phyloP scores from a whole-genome alignment of 495 filamentous ascomycete genomes.

The Polyplosphaeria fusca region DNA sequence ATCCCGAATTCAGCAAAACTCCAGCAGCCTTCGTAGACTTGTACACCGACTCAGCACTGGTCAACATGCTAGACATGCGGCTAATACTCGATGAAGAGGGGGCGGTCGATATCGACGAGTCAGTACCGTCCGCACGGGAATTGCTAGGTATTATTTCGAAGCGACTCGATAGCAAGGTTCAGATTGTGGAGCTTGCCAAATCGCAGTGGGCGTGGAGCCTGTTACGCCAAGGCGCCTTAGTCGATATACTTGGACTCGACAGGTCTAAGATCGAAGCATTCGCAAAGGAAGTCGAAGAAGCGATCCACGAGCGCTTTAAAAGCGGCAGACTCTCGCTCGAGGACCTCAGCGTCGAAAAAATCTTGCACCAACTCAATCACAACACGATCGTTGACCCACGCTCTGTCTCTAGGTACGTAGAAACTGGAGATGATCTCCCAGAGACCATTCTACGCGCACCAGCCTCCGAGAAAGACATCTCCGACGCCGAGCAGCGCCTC shows the following conservation, averaged over 20 bases:
- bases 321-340: neutral
- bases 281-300: slow-evolving; percentile 1
- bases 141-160: neutral
- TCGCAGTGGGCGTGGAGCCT: slow-evolving; percentile 9
- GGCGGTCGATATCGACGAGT: neutral
- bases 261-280: neutral
- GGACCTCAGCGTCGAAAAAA: neutral
- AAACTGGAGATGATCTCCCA: neutral
- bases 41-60: neutral
- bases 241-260: slow-evolving; percentile 5
- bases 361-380: slow-evolving; percentile 6
- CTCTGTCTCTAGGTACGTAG: neutral
- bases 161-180: neutral
- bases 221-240: slow-evolving; percentile 10
- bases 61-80: neutral
- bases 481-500: slow-evolving; percentile 8
- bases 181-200: slow-evolving; percentile 3
- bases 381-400: neutral
- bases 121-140: neutral
- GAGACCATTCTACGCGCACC: slow-evolving; percentile 16
- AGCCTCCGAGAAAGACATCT: slow-evolving; percentile 8
- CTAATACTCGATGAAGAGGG: neutral
- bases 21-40: neutral
- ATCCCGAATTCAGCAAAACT: neutral
- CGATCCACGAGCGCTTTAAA: slow-evolving; percentile 4